Conservation (phyloP, 192 early-diverging fungal species). For the Backusella westeae region DNA sequence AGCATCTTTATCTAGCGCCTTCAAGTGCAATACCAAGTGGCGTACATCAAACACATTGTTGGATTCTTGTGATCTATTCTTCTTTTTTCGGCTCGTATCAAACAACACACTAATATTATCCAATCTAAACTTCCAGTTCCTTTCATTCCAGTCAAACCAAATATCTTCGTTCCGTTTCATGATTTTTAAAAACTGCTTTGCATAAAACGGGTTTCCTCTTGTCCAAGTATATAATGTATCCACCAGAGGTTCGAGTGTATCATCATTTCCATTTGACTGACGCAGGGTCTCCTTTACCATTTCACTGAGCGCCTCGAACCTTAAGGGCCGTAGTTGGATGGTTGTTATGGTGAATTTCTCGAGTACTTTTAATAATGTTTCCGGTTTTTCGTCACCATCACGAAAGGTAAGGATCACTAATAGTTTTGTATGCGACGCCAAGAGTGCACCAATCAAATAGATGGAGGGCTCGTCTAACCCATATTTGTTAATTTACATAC, state of each 20-base stretch:
- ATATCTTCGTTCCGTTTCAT: slow-evolving; percentile 28
- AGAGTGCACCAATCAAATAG: slow-evolving; percentile 13
- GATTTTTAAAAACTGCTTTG: slow-evolving; percentile 17
- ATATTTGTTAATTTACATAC: slow-evolving; percentile 1
- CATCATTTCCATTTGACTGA: neutral
- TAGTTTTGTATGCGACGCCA: slow-evolving; percentile 16
- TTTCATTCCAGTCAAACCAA: slow-evolving; percentile 24
- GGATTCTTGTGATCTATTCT: neutral
- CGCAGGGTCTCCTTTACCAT: slow-evolving; percentile 12
- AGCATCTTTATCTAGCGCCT: slow-evolving; percentile 4
- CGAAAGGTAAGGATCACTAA: slow-evolving; percentile 26
- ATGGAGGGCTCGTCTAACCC: slow-evolving; percentile 25
- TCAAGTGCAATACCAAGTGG: slow-evolving; percentile 14
- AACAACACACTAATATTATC: slow-evolving; percentile 6
- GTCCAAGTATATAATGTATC: slow-evolving; percentile 20
- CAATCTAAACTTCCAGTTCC: slow-evolving; percentile 24
- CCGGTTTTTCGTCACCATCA: slow-evolving; percentile 13
- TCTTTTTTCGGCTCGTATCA: neutral
- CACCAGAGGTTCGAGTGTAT: slow-evolving; percentile 1
- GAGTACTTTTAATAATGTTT: neutral
- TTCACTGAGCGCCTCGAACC: neutral
- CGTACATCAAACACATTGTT: slow-evolving; percentile 13
- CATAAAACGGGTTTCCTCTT: slow-evolving; percentile 26
- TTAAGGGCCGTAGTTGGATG: slow-evolving; percentile 10
- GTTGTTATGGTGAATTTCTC: neutral